phyloP scores from a whole-genome alignment of 2,329 filamentous ascomycete species.

The Penicillium sclerotiorum region DNA sequence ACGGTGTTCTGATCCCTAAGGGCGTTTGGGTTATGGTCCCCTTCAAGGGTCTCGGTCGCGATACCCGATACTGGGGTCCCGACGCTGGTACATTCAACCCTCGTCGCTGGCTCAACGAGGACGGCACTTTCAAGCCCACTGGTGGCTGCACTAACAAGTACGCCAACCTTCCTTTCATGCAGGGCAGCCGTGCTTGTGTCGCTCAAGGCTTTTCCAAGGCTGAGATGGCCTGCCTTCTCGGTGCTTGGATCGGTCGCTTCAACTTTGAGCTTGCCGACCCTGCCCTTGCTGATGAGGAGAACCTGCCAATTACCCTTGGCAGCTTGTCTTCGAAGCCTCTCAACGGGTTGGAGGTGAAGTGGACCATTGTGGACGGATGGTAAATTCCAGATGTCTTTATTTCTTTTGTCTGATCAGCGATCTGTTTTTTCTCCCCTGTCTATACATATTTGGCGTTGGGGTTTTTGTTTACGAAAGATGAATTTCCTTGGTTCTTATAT shows the following conservation, averaged over 20 bases:
- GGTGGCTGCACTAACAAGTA: background rate
- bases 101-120: background rate
- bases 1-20: background rate
- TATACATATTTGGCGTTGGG: no score
- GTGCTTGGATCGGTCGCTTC: conserved; percentile 1
- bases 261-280: background rate
- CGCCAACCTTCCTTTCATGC: background rate
- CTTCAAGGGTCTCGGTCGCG: conserved; percentile 1
- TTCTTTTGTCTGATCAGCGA: background rate
- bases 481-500: no score
- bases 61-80: background rate
- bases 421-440: background rate
- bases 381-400: background rate
- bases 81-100: conserved; percentile 1
- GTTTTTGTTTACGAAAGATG: no score
- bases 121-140: background rate
- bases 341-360: background rate
- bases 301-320: background rate
- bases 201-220: conserved; percentile 1
- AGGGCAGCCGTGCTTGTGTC: background rate
- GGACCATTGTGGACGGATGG: conserved; percentile 1
- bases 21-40: background rate
- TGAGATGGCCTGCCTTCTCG: background rate
- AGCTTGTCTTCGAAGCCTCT: background rate
- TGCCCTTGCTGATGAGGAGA: background rate